Base-by-base conservation (phyloP, 2,329 filamentous ascomycete species). In the Diaporthe vaccinii region DNA sequence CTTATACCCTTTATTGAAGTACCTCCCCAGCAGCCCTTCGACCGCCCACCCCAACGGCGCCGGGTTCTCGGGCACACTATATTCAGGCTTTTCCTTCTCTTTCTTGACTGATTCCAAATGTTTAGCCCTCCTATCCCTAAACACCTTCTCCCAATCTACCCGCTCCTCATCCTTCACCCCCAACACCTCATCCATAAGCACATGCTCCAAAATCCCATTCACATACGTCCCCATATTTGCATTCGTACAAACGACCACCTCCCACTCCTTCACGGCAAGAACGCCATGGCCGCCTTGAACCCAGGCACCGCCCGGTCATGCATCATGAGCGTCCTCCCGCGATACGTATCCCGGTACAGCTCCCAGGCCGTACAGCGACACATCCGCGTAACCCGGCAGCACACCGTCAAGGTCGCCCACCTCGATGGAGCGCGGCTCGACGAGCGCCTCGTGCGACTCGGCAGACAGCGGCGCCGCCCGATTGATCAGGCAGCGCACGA, bases 1-100 rank as follows among this genome's bases (percentile, higher is more conserved):
- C 41, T 46, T 49, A 15, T 67, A 67, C 41, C 61, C 61, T 10
- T 67, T 67, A 25, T 67, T 67, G 25, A 34, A 67, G 41, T 67
- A 67, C 25, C 17, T 67, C 41, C 61, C 61, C 25, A 34, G 41
- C 15, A 67, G 41, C 4, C 28, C 61, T 49, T 49, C 41, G 28
- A 67, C 12, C 4, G 61, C 41, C 61, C n/a, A 10, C 10, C 61
- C 61, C 17, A 67, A 34, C 41, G 61, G 61, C 41, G 49, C 61
- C 41, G 61, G 61, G 41, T 34, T 4, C 10, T 67, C 41, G 20
- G 61, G 61, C 28, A 67, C 61, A 22, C 3, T 49, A 17, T n/a
- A 49, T 10, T 67, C 61, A n/a, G 61, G 41, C 20, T 67, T 67
- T 17, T 67, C 61, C 61, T 34, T 67, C 4, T 34, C 28, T 3